Evolutionary conservation across 176 grass and related monocot species (phyloP).

Genomic region (Panicum miliaceum): DNA sequence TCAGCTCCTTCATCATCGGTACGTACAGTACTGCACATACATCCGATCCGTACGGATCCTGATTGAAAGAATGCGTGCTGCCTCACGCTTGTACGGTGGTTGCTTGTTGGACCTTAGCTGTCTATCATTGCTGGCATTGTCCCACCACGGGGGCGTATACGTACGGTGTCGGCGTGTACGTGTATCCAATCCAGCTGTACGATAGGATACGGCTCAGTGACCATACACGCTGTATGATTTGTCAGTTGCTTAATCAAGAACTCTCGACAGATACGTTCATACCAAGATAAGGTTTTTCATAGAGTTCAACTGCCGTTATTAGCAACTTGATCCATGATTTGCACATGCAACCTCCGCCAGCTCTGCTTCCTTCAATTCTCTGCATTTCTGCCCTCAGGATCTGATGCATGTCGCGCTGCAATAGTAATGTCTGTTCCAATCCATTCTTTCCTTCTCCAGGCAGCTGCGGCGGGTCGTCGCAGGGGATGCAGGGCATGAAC

Average conservation of each 20-base stretch:
- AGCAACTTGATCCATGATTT: neutral
- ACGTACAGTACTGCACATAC: neutral
- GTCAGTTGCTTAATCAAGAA: neutral
- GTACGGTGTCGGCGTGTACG: conserved; percentile 12
- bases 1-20: conserved; percentile 66
- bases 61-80: neutral
- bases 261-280: neutral
- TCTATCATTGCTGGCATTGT: neutral
- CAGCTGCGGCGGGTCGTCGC: conserved; percentile 26
- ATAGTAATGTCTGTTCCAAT: neutral
- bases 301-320: neutral
- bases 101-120: neutral
- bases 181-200: conserved; percentile 1
- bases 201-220: conserved; percentile 9
- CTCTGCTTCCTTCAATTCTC: neutral
- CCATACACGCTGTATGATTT: neutral
- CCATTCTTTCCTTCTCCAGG: neutral
- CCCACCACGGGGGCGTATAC: neutral
- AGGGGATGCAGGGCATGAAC: conserved; percentile 32
- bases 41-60: neutral
- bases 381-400: neutral
- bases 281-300: neutral
- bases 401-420: neutral
- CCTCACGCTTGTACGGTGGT: neutral
- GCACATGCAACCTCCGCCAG: neutral